These are phyloP conservation scores for Haplosporangium sp. DNA, from an alignment of 371 early-diverging fungal genomes.

Conservation along the genomic window DNA sequence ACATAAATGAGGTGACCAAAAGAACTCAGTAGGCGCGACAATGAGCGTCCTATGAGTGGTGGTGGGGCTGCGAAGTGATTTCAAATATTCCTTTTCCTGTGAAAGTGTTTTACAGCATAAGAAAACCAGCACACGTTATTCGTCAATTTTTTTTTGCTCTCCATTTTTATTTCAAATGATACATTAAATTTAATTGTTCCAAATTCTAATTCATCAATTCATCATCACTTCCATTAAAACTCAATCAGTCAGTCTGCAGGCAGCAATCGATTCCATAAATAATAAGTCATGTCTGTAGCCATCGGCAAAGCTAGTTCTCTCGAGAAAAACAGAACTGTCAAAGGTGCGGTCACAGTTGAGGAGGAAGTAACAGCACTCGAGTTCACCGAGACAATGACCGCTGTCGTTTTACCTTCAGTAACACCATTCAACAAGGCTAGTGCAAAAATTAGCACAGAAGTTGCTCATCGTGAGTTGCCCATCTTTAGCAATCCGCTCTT, in stretches of 20 bases:
- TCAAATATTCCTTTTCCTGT: not conserved
- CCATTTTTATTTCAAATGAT: not conserved
- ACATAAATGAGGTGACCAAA: too few species aligned
- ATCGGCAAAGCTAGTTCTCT: conserved; percentile 20
- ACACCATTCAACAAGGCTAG: not conserved
- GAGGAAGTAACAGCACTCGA: conserved; percentile 32
- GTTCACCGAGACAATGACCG: conserved; percentile 3
- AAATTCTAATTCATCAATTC: not conserved
- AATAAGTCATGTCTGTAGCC: conserved; percentile 30
- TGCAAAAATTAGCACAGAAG: not conserved
- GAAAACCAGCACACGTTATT: not conserved
- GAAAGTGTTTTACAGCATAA: not conserved
- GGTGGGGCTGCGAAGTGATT: too few species aligned
- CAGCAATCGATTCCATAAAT: not conserved
- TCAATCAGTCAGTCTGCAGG: conserved; percentile 4
- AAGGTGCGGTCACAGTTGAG: conserved; percentile 28
- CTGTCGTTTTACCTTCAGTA: not conserved
- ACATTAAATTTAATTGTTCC: not conserved
- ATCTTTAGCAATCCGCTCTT: conserved; percentile 55
- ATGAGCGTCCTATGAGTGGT: too few species aligned
- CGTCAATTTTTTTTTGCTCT: not conserved
- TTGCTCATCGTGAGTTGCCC: conserved; percentile 40
- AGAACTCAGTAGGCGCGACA: too few species aligned
- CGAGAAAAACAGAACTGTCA: conserved; percentile 18
- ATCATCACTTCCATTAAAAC: not conserved